Evolutionary conservation across 305 asterid species (phyloP), one percentile per base, ranked within the genome.

Genomic region (Euphrasia arctica): DNA sequence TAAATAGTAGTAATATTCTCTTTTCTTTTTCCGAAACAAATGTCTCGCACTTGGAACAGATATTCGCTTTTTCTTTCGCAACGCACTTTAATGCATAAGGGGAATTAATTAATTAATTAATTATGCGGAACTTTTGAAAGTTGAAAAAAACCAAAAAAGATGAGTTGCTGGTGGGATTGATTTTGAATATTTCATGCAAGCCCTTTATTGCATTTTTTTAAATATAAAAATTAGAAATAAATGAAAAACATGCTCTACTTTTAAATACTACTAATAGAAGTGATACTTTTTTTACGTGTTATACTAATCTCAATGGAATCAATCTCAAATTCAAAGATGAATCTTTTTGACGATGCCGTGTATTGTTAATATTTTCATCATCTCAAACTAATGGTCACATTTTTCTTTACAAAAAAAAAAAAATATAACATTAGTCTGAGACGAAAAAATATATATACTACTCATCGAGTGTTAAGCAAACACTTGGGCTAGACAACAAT

Each of bases 121-220:
- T 83, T 84, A 80, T 86, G 84, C 87, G 83, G 22, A 18, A 81
- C 93, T 85, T 89, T 89, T 80, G 62, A 81, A 80, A 79, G 78
- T 71, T 76, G 75, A 66, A 73, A 68, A 82, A 64, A n/a, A 8
- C 73, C 47, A 66, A 77, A 83, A 74, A 74, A 47, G 74, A 77
- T 18, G 22, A 77, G 77, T 68, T 47, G 15, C 71, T 31, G 78
- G 71, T 72, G 70, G 77, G 85, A 68, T 86, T 79, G 87, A 86
- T 74, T 79, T 77, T 84, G 86, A 86, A 84, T 76, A 83, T 83
- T 72, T 87, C 84, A 79, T 61, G 10, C 41, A 51, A 57, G 2
- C 56, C 72, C 66, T 70, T 72, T 68, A 49, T 64, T 45, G 74
- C 22, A 45, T 74, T 66, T 39, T 34, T 34, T 34, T 39, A 6